Evolutionary conservation across 164 flowering plant species (phyloP), one percentile per base, ranked within the genome.

Genomic region (Piper longum): DNA sequence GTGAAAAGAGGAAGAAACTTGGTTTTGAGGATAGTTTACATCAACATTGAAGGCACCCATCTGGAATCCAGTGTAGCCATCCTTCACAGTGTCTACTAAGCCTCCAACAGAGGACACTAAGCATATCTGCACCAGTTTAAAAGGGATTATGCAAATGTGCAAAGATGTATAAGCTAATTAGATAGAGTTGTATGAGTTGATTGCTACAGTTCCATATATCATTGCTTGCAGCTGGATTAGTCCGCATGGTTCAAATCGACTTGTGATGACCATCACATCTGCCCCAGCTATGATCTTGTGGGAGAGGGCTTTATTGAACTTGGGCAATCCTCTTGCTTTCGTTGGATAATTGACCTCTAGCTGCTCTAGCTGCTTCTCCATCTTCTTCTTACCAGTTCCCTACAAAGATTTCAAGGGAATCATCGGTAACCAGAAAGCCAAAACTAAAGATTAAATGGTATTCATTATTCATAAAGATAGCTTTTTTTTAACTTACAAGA

Each of bases 191-290:
- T 12, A 14, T 48, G 52, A 2, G 14, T 19, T 14, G 56, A 13
- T 16, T 8, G 41, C 40, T 85, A 90, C 95, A 14, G 97, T 87
- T 85, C 99, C 97, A 67, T 88, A 93, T 57, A 79, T 79, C 99
- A 85, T 85, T 43, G 95, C 96, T 41, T 90, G 92, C 61, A 93
- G 67, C 63, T 93, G 99, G 69, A 86, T 86, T 70, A 93, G 97
- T 57, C 99, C 99, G 69, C 99, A 93, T 7, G 99, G 99, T 70
- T 93, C 99, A 69, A 93, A 93, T 78, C 97, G 76, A 65, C 96
- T 88, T 0, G 97, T 91, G 66, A 90, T 44, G 73, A 93, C 19
- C 78, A 90, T 69, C 61, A 72, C 87, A 74, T 85, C 91, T 65
- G 92, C 86, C 2, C 95, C 99, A 44, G 95, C 96, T 42, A 72